Percentiles rank a stretch among this genome's conserved stretches.
phyloP scores from a whole-genome alignment of 202 grass and related monocot species.

The Alloteropsis angusta region DNA sequence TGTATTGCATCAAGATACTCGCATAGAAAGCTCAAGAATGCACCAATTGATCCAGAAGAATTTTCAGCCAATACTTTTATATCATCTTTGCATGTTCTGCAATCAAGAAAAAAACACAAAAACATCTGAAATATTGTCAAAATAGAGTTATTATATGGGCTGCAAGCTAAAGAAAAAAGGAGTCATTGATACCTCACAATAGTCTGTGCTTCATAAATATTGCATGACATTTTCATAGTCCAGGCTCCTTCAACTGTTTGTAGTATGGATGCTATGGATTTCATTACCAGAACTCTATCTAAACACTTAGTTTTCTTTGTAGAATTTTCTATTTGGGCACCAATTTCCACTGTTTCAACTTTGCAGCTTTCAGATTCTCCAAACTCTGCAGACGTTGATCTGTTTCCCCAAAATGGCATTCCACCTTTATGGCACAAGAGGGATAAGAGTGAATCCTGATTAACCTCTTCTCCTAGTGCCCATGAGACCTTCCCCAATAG shows the following conservation, averaged over 20 bases:
- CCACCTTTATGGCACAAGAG: conserved; percentile 44
- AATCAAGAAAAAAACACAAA: conserved; percentile 23
- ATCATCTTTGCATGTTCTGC: conserved; percentile 63
- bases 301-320: conserved; percentile 19
- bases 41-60: conserved; percentile 36
- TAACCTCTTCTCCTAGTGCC: conserved; percentile 44
- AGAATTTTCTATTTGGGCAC: neutral
- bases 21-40: conserved; percentile 53
- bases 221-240: conserved; percentile 39
- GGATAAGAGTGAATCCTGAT: conserved; percentile 51
- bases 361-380: conserved; percentile 24
- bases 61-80: conserved; percentile 47
- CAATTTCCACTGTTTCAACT: conserved; percentile 19
- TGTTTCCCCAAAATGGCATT: conserved; percentile 39
- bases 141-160: neutral
- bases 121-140: conserved; percentile 3
- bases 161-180: conserved; percentile 15
- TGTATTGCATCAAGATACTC: conserved; percentile 57
- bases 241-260: conserved; percentile 56
- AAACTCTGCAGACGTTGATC: conserved; percentile 15
- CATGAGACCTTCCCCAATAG: conserved; percentile 54
- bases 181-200: conserved; percentile 49
- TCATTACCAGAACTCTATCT: conserved; percentile 35
- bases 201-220: conserved; percentile 32
- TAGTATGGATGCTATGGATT: conserved; percentile 42